Conservation (phyloP, 768 basidiomycete genomes). For the Lactarius quietus region DNA sequence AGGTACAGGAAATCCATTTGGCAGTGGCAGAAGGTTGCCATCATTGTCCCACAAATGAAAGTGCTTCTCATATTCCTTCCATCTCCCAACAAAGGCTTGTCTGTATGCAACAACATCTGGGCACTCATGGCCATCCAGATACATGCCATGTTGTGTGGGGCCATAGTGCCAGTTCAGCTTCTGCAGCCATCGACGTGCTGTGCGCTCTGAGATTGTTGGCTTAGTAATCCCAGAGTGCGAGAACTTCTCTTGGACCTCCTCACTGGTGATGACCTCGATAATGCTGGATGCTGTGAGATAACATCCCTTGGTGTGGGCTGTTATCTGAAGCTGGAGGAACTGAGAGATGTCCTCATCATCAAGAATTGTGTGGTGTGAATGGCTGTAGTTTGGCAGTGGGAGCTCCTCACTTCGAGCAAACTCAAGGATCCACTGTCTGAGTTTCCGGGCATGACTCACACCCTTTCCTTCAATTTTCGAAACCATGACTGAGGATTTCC, state of each 20-base stretch:
- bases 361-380: not conserved
- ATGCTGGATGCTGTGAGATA: not conserved
- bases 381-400: not conserved
- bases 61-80: constrained; percentile 10
- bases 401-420: not conserved
- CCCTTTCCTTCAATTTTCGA: not conserved
- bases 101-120: not conserved
- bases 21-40: not conserved
- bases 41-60: constrained; percentile 1
- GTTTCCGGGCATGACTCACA: rapidly evolving
- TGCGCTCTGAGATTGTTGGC: too few relatives aligned
- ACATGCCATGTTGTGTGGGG: constrained; percentile 13
- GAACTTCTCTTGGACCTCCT: too few relatives aligned
- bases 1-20: not conserved
- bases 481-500: not conserved
- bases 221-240: too few relatives aligned
- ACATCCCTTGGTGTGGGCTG: not conserved
- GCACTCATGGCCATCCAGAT: not conserved
- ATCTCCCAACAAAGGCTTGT: not conserved
- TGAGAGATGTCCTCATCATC: not conserved
- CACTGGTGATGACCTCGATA: not conserved
- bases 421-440: not conserved
- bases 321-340: not conserved
- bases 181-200: too few relatives aligned
- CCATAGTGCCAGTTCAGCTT: too few relatives aligned